Conservation (phyloP, 176 grass and related monocot species). For the Rhynchospora breviuscula region DNA sequence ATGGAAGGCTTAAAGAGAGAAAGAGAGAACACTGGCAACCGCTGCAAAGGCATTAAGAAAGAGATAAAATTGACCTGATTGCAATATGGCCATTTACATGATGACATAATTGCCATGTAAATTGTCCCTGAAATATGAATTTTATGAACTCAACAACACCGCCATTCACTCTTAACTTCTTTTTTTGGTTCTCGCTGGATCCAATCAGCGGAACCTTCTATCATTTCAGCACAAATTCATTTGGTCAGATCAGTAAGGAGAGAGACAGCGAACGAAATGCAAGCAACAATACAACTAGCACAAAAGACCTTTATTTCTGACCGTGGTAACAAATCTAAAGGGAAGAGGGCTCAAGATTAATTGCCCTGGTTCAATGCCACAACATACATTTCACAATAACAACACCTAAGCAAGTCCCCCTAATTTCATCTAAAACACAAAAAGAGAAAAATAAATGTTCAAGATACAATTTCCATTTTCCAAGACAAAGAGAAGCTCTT, state of each 20-base stretch:
- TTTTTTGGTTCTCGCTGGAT: too few relatives aligned
- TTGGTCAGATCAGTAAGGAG: not conserved
- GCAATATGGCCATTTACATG: too few relatives aligned
- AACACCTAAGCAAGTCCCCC: not conserved
- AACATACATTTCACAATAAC: not conserved
- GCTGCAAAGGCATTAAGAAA: too few relatives aligned
- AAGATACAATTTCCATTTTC: conserved; percentile 54
- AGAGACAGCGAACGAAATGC: not conserved
- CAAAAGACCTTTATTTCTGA: not conserved
- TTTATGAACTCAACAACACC: too few relatives aligned
- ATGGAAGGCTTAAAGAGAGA: too few relatives aligned
- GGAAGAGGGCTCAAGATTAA: not conserved
- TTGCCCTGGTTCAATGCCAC: not conserved
- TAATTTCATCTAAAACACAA: conserved; percentile 8
- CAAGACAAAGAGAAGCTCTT: conserved; percentile 89
- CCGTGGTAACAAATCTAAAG: not conserved
- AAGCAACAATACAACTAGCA: not conserved
- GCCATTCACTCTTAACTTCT: too few relatives aligned
- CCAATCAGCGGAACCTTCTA: not conserved
- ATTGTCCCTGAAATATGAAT: too few relatives aligned
- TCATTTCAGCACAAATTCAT: not conserved
- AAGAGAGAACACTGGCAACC: too few relatives aligned
- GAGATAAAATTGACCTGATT: too few relatives aligned
- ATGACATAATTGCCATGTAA: too few relatives aligned
- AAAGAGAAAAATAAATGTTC: not conserved